Evolutionary conservation across 306 rosid species (phyloP).

Genomic region (Medicago lupulina): DNA sequence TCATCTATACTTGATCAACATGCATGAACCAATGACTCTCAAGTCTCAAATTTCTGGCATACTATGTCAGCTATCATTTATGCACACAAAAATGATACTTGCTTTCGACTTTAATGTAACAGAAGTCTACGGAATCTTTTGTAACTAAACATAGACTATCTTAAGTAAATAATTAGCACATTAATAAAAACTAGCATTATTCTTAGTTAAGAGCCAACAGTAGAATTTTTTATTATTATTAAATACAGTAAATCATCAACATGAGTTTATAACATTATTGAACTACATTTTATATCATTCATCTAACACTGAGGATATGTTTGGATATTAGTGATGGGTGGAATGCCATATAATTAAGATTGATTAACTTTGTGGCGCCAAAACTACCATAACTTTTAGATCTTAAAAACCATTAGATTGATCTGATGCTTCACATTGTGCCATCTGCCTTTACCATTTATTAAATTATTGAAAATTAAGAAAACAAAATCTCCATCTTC

Average conservation of each 20-base stretch:
- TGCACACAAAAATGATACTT: not conserved
- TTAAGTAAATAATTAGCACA: not conserved
- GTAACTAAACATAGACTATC: not conserved
- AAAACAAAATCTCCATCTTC: no score
- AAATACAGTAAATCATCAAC: not conserved
- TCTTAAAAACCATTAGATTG: no score
- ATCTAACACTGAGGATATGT: not conserved
- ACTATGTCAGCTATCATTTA: not conserved
- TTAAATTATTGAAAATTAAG: no score
- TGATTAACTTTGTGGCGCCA: no score
- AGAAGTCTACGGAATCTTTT: constrained; percentile 1
- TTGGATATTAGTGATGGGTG: not conserved
- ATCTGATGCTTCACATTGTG: no score
- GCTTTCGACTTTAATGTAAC: not conserved
- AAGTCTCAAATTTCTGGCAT: constrained; percentile 4
- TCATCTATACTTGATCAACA: constrained; percentile 9
- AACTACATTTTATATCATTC: constrained; percentile 3
- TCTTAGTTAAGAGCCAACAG: not conserved
- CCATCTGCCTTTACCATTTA: no score
- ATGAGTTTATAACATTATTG: not conserved
- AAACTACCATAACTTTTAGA: no score
- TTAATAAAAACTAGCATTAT: constrained; percentile 4
- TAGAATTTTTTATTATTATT: not conserved
- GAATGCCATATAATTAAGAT: no score
- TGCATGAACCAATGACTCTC: not conserved